A percentile compares a stretch with the other conserved stretches of the same genome.
Evolutionary conservation across 2,329 filamentous ascomycete genomes (phyloP).

Genomic region (Aureobasidium vineae): DNA sequence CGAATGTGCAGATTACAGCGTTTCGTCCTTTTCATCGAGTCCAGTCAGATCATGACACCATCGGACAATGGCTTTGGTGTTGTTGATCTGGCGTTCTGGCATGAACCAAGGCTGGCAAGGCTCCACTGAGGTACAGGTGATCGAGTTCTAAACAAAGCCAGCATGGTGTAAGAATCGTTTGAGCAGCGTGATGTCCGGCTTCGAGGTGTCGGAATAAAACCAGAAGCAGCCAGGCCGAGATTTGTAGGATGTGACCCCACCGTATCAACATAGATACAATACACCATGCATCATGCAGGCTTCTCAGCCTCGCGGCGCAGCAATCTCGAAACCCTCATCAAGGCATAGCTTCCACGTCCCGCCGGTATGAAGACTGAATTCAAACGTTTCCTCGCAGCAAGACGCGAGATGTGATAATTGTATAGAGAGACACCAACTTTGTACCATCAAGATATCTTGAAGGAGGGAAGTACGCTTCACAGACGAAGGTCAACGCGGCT

Average conservation of each 20-base stretch:
- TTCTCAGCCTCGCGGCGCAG: not conserved
- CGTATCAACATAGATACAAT: not conserved
- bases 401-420: no score
- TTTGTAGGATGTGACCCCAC: not conserved
- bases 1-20: not conserved
- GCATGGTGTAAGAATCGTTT: no score
- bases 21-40: not conserved
- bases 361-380: no score
- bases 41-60: not conserved
- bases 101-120: not conserved
- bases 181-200: no score
- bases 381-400: no score
- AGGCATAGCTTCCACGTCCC: not conserved
- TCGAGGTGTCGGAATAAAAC: no score
- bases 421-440: no score
- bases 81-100: not conserved
- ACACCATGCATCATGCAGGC: not conserved
- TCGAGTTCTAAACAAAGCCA: no score
- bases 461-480: no score
- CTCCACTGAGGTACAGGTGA: not conserved
- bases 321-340: not conserved
- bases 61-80: not conserved
- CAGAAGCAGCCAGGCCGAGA: not conserved
- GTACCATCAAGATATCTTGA: no score
- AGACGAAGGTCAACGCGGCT: no score